Base-by-base conservation (phyloP, 2,329 filamentous ascomycete species). In the Parasarocladium wereldwijsianum region DNA sequence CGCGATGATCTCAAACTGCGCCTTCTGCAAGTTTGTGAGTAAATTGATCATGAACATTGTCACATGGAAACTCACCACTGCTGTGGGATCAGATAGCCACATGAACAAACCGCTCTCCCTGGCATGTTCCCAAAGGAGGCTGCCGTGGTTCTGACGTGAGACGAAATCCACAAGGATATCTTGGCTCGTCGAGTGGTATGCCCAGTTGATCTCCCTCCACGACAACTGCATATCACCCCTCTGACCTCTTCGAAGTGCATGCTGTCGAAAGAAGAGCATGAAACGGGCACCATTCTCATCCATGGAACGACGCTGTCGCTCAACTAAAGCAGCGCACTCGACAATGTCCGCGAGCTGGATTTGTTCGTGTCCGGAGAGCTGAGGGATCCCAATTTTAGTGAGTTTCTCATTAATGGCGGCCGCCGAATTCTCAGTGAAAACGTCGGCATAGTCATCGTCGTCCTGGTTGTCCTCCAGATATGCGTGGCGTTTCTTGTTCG, bases 231-330 rank as follows among this genome's bases (percentile, higher is more conserved):
- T 67, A 43, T 78, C 67, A 36, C 69, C 68, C 3, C 68, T 66
- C 35, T 75, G 69, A 27, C 66, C 64, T 48, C 73, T 75, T 17
- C 76, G 71, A 27, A 92, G 58, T 29, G 74, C 74, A 47, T 87
- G 76, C 43, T 92, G 80, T 13, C 83, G 69, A 55, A 87, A 90
- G 52, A 90, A 90, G 9, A 93, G 62, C 54, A 93, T 71, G 51
- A 86, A 94, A 24, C 84, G 74, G 7, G 81, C 78, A 4, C 81
- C 86, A 44, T 93, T 93, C 43, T 83, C 81, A 44, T 94, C 86
- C 56, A 94, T 79, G 3, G 85, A 93, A 5, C 83, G 72, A 12
- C 84, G 72, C 44, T 94, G 83, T 43, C 79, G 81, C 48, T 93
- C 84, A 1, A 93, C 82, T 22, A 81, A 70, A 4, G 81, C 79